A percentile compares a stretch with the other conserved stretches of the same genome.
phyloP scores from a whole-genome alignment of 2,329 filamentous ascomycete species.

The Pseudomassariella vexata region DNA sequence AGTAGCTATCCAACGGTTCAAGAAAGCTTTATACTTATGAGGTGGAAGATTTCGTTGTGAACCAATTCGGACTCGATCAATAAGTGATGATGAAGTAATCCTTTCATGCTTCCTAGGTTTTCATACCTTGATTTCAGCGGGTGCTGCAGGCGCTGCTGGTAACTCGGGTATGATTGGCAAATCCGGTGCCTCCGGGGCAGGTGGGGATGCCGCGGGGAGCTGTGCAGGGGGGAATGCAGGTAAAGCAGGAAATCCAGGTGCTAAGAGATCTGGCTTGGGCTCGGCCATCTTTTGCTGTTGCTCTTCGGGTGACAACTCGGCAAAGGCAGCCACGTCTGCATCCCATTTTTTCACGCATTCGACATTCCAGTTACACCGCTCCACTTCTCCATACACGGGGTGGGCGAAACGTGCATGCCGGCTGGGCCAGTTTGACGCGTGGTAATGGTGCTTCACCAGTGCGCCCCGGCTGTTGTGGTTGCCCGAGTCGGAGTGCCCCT shows the following conservation, averaged over 20 bases:
- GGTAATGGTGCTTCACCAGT: conserved; percentile 69
- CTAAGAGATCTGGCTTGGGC: conserved; percentile 23
- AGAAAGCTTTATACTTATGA: too few species aligned
- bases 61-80: too few species aligned
- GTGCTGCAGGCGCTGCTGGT: too few species aligned
- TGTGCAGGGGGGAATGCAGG: neutral
- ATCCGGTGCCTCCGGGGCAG: too few species aligned
- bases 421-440: conserved; percentile 67
- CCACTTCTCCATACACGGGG: conserved; percentile 64
- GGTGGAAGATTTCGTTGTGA: too few species aligned
- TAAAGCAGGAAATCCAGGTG: conserved; percentile 9
- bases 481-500: conserved; percentile 67
- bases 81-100: too few species aligned
- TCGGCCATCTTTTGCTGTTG: conserved; percentile 48
- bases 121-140: too few species aligned
- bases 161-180: too few species aligned
- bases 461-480: conserved; percentile 62
- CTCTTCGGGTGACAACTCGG: conserved; percentile 45
- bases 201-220: too few species aligned
- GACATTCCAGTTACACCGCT: conserved; percentile 63
- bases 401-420: conserved; percentile 62
- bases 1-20: too few species aligned
- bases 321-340: conserved; percentile 55
- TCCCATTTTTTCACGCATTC: conserved; percentile 64
- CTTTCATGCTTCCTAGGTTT: too few species aligned